Conservation (phyloP, 371 early-diverging fungal genomes). For the Mortierella sp. region DNA sequence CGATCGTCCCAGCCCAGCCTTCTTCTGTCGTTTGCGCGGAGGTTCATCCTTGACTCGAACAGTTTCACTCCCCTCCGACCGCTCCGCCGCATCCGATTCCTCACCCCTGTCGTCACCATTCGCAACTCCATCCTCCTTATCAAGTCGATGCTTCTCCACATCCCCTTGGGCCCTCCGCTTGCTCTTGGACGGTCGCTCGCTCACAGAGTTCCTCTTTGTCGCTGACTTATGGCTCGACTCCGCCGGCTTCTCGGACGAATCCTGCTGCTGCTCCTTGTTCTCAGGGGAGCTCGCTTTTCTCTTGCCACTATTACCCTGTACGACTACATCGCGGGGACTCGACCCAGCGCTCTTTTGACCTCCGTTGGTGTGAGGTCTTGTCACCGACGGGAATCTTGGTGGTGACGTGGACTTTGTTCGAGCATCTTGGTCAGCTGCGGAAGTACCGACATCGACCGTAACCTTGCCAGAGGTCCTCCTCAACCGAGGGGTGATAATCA, state of each 20-base stretch:
- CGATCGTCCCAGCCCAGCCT: neutral
- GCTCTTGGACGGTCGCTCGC: slow-evolving; percentile 10
- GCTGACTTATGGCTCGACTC: slow-evolving; percentile 3
- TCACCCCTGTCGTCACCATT: neutral
- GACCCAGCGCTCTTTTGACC: neutral
- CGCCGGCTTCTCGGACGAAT: neutral
- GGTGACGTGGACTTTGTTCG: neutral
- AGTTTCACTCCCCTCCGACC: slow-evolving; percentile 12
- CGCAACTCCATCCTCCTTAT: slow-evolving; percentile 9
- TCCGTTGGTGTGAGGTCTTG: neutral
- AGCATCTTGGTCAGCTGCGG: neutral
- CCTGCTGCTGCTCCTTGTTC: slow-evolving; percentile 6
- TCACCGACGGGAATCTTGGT: neutral
- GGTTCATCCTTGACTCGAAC: slow-evolving; percentile 17
- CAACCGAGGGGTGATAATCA: neutral
- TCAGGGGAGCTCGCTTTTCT: neutral
- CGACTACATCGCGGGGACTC: neutral
- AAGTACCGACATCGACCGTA: neutral
- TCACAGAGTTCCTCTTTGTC: slow-evolving; percentile 24
- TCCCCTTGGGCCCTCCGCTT: slow-evolving; percentile 4
- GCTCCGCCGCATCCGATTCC: slow-evolving; percentile 12
- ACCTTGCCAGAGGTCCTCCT: neutral
- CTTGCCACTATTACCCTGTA: neutral
- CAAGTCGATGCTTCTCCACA: slow-evolving; percentile 16
- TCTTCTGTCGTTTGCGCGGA: slow-evolving; percentile 30